Evolutionary conservation across 148 eudicot genomes (phyloP).

Genomic region (Chenopodium berlandieri): DNA sequence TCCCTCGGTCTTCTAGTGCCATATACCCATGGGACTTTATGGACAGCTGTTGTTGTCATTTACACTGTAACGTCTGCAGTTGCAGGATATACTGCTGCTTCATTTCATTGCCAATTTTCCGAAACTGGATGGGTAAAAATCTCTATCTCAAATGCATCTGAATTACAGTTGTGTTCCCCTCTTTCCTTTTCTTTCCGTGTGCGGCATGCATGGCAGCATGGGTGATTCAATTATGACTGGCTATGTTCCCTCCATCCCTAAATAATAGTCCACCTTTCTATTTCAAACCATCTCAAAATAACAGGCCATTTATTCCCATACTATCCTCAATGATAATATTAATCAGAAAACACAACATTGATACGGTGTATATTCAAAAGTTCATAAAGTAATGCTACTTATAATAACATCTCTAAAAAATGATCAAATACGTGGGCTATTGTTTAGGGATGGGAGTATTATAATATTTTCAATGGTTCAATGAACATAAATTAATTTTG

Average conservation of each 20-base stretch:
- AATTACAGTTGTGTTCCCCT: not conserved
- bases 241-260: not conserved
- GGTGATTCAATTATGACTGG: not conserved
- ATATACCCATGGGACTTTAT: conserved; percentile 58
- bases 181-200: not conserved
- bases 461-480: too few relatives aligned
- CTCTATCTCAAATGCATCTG: conserved; percentile 1
- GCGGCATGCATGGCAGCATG: not conserved
- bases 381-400: too few relatives aligned
- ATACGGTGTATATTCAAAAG: too few relatives aligned
- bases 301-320: too few relatives aligned
- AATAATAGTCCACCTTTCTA: not conserved
- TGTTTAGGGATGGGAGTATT: not conserved
- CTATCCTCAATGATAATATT: too few relatives aligned
- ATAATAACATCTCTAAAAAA: too few relatives aligned
- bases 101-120: conserved; percentile 59
- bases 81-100: conserved; percentile 73
- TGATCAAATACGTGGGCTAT: not conserved
- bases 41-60: conserved; percentile 47
- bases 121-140: conserved; percentile 67
- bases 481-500: conserved; percentile 14
- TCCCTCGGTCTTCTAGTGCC: conserved; percentile 58
- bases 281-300: too few relatives aligned
- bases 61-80: conserved; percentile 57
- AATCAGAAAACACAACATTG: too few relatives aligned